A percentile compares a stretch with the other conserved stretches of the same genome.
Evolutionary conservation across 768 basidiomycete species (phyloP).

Genomic region (Amanita brunnescens): DNA sequence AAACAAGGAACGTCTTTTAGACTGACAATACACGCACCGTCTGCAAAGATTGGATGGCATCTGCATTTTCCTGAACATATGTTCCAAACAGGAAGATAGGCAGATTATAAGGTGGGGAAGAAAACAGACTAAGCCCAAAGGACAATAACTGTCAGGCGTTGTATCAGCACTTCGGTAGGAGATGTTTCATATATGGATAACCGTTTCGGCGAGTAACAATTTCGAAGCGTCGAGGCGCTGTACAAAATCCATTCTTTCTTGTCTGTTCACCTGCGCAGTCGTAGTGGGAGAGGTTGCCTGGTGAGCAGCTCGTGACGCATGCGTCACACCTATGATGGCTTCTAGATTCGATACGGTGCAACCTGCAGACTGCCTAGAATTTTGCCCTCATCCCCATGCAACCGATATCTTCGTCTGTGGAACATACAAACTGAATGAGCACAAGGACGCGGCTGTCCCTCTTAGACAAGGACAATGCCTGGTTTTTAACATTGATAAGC

Average conservation of each 20-base stretch:
- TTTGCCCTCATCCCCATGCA: constrained; percentile 62
- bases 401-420: constrained; percentile 75
- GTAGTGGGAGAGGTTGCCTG: neutral
- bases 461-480: constrained; percentile 62
- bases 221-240: constrained; percentile 67
- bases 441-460: constrained; percentile 9
- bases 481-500: constrained; percentile 39
- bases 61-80: constrained; percentile 62
- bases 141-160: constrained; percentile 44
- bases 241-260: constrained; percentile 44
- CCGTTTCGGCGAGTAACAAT: constrained; percentile 55
- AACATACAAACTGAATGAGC: constrained; percentile 69
- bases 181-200: constrained; percentile 16
- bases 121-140: constrained; percentile 46
- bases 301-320: neutral
- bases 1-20: constrained; percentile 1
- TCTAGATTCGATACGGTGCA: constrained; percentile 51
- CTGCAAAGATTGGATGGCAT: constrained; percentile 56
- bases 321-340: constrained; percentile 6
- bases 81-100: constrained; percentile 76
- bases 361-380: constrained; percentile 88
- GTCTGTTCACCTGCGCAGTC: constrained; percentile 10
- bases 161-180: neutral
- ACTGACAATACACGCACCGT: constrained; percentile 32
- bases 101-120: constrained; percentile 65